Conservation (phyloP, 2,329 filamentous ascomycete genomes). For the Aaosphaeria arxii region DNA sequence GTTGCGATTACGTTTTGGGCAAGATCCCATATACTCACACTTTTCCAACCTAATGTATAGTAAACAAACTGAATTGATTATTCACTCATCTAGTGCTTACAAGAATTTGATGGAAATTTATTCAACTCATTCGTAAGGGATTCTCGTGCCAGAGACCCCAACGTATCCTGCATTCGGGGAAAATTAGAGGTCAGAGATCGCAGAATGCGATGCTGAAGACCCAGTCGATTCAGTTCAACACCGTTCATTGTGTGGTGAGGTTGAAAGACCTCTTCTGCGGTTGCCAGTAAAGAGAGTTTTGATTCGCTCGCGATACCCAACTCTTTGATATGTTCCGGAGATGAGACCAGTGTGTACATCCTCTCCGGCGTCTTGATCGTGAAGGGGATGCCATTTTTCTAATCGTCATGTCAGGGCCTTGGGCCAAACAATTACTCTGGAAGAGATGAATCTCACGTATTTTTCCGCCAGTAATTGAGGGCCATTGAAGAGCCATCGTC, state of each 20-base stretch:
- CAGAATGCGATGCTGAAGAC: neutral
- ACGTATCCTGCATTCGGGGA: no score
- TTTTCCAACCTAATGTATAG: neutral
- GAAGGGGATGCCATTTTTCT: neutral
- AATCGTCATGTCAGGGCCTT: no score
- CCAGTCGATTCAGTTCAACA: constrained; percentile 1
- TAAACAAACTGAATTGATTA: neutral
- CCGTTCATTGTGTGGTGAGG: constrained; percentile 1
- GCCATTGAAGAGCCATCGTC: no score
- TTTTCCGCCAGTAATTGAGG: no score
- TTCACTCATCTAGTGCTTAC: neutral
- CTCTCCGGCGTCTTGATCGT: constrained; percentile 4
- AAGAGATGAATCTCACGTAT: no score
- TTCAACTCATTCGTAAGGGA: no score
- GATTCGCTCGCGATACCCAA: constrained; percentile 2
- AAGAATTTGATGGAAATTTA: neutral
- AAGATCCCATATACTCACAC: neutral
- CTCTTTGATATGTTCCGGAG: constrained; percentile 4
- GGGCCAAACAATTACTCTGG: no score
- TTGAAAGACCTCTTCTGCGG: constrained; percentile 5
- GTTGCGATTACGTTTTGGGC: neutral
- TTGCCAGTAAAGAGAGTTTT: constrained; percentile 8
- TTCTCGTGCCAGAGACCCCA: no score
- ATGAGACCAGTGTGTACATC: constrained; percentile 2
- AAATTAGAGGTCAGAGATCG: neutral